These are phyloP conservation scores for Leptomonas seymouri DNA, from an alignment of 208 protist genomes.

Conservation along the genomic window DNA sequence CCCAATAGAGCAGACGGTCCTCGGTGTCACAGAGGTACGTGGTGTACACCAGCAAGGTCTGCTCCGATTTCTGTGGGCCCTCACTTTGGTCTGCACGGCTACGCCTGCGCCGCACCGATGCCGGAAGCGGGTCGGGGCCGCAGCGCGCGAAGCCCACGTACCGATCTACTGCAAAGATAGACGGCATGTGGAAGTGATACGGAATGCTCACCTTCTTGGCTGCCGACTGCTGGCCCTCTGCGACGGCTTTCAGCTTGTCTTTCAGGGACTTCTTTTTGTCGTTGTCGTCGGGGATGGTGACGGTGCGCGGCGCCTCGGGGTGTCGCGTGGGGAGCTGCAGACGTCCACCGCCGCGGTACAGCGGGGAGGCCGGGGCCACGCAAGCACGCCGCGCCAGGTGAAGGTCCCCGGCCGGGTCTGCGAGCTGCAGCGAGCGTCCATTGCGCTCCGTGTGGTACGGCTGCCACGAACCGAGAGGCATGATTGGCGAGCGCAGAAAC, in stretches of 20 bases:
- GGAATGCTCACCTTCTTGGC: constrained; percentile 27
- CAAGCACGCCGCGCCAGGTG: constrained; percentile 56
- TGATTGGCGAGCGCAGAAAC: constrained; percentile 25
- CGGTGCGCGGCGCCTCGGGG: constrained; percentile 21
- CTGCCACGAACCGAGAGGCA: constrained; percentile 56
- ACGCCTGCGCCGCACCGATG: background rate
- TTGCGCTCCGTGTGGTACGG: constrained; percentile 33
- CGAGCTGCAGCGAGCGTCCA: constrained; percentile 30
- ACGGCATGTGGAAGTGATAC: constrained; percentile 49
- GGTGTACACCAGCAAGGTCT: constrained; percentile 14
- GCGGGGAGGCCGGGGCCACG: constrained; percentile 29
- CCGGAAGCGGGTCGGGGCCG: constrained; percentile 21
- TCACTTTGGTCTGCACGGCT: constrained; percentile 5
- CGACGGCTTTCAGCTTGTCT: constrained; percentile 33
- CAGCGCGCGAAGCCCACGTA: constrained; percentile 48
- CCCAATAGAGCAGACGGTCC: constrained; percentile 62
- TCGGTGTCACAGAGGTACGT: constrained; percentile 47
- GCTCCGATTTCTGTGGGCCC: background rate
- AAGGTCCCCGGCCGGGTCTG: constrained; percentile 54
- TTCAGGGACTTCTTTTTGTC: constrained; percentile 34
- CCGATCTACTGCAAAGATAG: constrained; percentile 41
- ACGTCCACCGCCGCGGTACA: constrained; percentile 51
- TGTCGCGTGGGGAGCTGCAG: constrained; percentile 39
- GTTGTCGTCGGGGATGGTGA: constrained; percentile 22
- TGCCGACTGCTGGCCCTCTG: constrained; percentile 10